Evolutionary conservation across 148 eudicot genomes (phyloP).

Genomic region (Bassia scoparia): DNA sequence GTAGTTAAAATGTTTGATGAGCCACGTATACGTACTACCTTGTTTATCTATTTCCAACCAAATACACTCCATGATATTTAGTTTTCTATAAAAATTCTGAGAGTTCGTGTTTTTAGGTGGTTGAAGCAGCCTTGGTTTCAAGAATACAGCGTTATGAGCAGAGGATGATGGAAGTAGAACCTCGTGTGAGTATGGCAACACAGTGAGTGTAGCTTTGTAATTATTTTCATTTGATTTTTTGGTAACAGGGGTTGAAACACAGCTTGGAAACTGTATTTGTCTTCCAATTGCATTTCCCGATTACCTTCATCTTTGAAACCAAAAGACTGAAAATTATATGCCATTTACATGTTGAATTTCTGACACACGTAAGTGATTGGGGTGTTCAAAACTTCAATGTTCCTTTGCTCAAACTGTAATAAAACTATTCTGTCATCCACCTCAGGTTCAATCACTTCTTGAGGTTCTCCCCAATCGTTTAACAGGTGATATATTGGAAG

Average conservation of each 20-base stretch:
- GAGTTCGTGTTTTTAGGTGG: slow-evolving; percentile 48
- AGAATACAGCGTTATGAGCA: slow-evolving; percentile 81
- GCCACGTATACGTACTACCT: background rate
- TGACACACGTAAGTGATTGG: background rate
- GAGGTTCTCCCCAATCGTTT: slow-evolving; percentile 85
- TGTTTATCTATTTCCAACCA: background rate
- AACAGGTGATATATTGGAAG: slow-evolving; percentile 76
- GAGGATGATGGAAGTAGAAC: slow-evolving; percentile 87
- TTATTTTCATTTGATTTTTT: background rate
- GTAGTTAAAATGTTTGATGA: background rate
- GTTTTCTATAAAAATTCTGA: background rate
- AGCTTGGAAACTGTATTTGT: slow-evolving; percentile 8
- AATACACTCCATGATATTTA: background rate
- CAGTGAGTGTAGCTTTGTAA: slow-evolving; percentile 47
- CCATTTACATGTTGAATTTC: background rate
- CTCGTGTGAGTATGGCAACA: slow-evolving; percentile 87
- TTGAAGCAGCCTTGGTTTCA: slow-evolving; percentile 94
- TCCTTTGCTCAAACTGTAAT: slow-evolving; percentile 1
- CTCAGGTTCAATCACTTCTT: slow-evolving; percentile 75
- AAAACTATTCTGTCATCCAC: slow-evolving; percentile 5
- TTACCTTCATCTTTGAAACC: background rate
- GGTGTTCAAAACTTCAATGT: background rate
- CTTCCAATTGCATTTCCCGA: slow-evolving; percentile 1
- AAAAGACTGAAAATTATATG: no score
- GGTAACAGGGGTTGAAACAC: background rate